Percentiles rank a stretch among this genome's conserved stretches.
phyloP scores from a whole-genome alignment of 441 rosid species.

The Mallotus japonicus region DNA sequence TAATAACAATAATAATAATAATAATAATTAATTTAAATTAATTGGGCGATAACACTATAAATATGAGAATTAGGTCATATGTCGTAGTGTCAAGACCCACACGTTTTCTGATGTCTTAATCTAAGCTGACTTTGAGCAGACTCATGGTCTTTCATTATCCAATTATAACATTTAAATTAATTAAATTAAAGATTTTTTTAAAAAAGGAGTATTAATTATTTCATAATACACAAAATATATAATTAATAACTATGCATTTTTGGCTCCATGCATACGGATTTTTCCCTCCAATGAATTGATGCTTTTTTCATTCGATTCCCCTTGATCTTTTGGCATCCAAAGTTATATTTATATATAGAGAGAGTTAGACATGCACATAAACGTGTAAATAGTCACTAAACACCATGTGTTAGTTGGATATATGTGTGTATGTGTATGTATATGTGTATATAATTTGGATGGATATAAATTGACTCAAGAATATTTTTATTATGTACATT shows the following conservation, averaged over 20 bases:
- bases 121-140: slow-evolving; percentile 29
- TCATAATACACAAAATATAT: slow-evolving; percentile 8
- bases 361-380: slow-evolving; percentile 1
- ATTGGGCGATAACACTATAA: neutral
- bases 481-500: too few species aligned
- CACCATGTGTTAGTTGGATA: slow-evolving; percentile 22
- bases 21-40: too few species aligned
- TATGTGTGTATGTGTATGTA: too few species aligned
- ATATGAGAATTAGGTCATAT: too few species aligned
- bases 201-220: neutral
- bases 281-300: slow-evolving; percentile 43
- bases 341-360: slow-evolving; percentile 19
- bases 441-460: neutral
- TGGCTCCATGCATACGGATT: slow-evolving; percentile 60
- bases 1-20: too few species aligned
- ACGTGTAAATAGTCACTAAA: slow-evolving; percentile 2
- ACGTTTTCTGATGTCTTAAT: slow-evolving; percentile 20
- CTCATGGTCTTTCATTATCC: neutral
- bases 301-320: slow-evolving; percentile 38
- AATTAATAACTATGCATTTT: slow-evolving; percentile 36
- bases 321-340: slow-evolving; percentile 50
- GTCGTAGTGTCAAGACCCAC: slow-evolving; percentile 18
- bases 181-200: neutral
- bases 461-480: too few species aligned
- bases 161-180: slow-evolving; percentile 3